Percentiles rank a stretch among this genome's conserved stretches.
Conservation (phyloP, 2,329 filamentous ascomycete species). For the Aureobasidium sp. region DNA sequence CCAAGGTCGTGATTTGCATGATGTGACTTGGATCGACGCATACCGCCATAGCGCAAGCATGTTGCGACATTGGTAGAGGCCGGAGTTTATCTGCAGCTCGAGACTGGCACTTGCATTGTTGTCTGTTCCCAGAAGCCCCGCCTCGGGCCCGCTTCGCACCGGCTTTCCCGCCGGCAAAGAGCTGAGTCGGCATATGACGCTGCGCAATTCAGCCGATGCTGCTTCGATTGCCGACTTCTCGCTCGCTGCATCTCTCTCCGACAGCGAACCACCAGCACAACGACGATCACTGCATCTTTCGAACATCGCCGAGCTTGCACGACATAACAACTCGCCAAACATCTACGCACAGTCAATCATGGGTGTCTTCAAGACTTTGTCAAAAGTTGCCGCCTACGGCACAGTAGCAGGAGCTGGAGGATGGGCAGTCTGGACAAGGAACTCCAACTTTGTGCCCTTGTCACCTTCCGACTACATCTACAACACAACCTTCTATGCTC, state of each 20-base stretch:
- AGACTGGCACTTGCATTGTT: background rate
- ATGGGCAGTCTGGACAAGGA: conserved; percentile 48
- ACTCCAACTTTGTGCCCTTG: conserved; percentile 52
- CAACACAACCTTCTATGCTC: conserved; percentile 49
- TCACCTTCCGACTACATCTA: conserved; percentile 57
- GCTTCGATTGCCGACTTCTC: background rate
- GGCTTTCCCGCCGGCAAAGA: background rate
- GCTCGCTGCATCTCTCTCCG: conserved; percentile 4
- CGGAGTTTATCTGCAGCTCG: background rate
- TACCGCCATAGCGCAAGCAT: background rate
- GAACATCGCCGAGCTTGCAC: background rate
- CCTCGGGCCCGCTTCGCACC: background rate
- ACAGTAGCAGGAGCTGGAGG: conserved; percentile 42
- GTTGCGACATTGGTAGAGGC: background rate
- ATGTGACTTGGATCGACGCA: background rate
- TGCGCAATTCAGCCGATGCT: background rate
- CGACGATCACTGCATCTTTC: background rate
- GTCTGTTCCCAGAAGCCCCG: background rate
- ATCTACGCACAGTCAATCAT: conserved; percentile 20
- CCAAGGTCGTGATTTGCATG: background rate
- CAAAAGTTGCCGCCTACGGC: conserved; percentile 29
- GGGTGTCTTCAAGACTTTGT: conserved; percentile 27
- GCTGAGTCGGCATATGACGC: conserved; percentile 9
- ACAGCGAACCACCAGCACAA: background rate
- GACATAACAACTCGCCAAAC: background rate